Conservation (phyloP, 192 early-diverging fungal species). For the Backusella circina region DNA sequence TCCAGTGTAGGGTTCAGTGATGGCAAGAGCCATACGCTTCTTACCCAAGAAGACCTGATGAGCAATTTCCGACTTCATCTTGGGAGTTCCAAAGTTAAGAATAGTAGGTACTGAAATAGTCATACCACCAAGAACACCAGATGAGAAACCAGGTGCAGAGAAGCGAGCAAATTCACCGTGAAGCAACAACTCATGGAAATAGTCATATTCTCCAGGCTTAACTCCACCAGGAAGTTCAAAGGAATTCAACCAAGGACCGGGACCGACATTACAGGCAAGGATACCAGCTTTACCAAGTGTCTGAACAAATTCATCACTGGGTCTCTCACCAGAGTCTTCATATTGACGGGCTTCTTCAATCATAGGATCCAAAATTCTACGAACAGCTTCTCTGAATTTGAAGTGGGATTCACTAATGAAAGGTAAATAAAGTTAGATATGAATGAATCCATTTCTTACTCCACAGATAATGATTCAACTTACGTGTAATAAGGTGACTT, state of each 20-base stretch:
- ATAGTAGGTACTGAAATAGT: slow-evolving; percentile 77
- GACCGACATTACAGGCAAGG: slow-evolving; percentile 59
- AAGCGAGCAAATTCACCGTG: slow-evolving; percentile 73
- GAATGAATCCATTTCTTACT: not conserved
- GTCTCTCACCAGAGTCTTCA: slow-evolving; percentile 75
- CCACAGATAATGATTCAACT: not conserved
- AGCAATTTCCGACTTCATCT: slow-evolving; percentile 55
- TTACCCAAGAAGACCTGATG: slow-evolving; percentile 62
- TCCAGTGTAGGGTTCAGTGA: slow-evolving; percentile 74
- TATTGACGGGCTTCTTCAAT: slow-evolving; percentile 64
- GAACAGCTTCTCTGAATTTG: slow-evolving; percentile 53
- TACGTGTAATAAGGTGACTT: slow-evolving; percentile 36
- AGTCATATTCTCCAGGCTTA: slow-evolving; percentile 56
- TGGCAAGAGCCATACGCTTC: slow-evolving; percentile 79
- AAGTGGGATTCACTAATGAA: slow-evolving; percentile 62
- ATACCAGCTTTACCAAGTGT: slow-evolving; percentile 70
- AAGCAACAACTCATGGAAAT: slow-evolving; percentile 66
- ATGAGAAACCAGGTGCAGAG: slow-evolving; percentile 65
- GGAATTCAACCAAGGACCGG: slow-evolving; percentile 31
- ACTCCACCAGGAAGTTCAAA: slow-evolving; percentile 48
- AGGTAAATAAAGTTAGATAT: slow-evolving; percentile 12
- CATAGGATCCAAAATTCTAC: slow-evolving; percentile 70
- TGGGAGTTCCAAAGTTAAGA: slow-evolving; percentile 66
- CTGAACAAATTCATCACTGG: slow-evolving; percentile 58
- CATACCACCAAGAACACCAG: slow-evolving; percentile 68